Evolutionary conservation across 441 rosid genomes (phyloP), one percentile per base, ranked within the genome.

Genomic region (Eutrema salsugineum): DNA sequence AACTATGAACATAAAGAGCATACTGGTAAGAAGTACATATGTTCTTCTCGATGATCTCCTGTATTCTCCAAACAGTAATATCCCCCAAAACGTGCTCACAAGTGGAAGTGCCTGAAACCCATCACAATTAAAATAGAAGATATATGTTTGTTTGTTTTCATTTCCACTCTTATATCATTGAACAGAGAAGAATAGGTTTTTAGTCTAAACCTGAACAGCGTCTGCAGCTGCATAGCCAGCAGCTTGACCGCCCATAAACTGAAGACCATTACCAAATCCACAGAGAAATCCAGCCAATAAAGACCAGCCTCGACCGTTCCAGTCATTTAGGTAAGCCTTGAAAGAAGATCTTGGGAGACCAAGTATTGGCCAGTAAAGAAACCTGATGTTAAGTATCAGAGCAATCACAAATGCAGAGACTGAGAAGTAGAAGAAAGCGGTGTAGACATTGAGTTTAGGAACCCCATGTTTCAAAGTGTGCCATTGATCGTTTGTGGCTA

Each of bases 171-270:
- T 40, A n/a, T 11, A 33, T 6, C 48, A 20, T n/a, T 28, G 1
- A 64, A 47, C 48, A 42, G 19, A 57, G 14, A 19, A 57, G n/a
- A 14, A 48, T 19, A 55, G 9, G 66, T 14, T 70, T 63, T 19
- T 17, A 43, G 49, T 58, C 72, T 62, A 50, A 48, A 87, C 91
- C 97, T 92, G 98, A 70, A 93, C 96, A 42, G 93, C 94, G 63
- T 89, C 98, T 15, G 98, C 94, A 4, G 91, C 97, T 19, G 97
- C 97, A 71, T 88, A 93, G 12, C 98, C 98, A 5, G 98, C 95
- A 1, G 94, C 91, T 78, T 92, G 94, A 36, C 98, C 96, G 0
- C 91, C 96, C 94, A 91, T 93, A 47, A 93, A 91, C 76, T 93
- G 98, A 44, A 92, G 93, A 19, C 96, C 97, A 54, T 91, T 89